Evolutionary conservation across 768 basidiomycete species (phyloP).

Genomic region (Cystofilobasidium macerans): DNA sequence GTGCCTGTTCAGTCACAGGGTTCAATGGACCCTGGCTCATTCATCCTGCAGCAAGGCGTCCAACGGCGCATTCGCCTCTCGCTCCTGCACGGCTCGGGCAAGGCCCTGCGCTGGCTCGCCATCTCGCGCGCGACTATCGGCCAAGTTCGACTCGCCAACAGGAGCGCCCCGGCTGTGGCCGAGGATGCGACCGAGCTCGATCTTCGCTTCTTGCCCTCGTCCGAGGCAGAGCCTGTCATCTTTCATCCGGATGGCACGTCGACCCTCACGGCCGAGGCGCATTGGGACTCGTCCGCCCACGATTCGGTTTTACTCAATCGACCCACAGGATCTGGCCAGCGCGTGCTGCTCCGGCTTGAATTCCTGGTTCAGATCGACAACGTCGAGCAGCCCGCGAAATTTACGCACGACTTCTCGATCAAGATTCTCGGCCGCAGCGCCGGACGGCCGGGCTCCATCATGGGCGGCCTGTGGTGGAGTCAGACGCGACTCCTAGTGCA

Average conservation of each 20-base stretch:
- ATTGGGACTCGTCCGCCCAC: constrained; percentile 92
- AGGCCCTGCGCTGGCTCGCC: constrained; percentile 75
- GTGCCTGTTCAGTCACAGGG: constrained; percentile 70
- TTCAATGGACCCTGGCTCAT: constrained; percentile 67
- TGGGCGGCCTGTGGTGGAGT: constrained; percentile 58
- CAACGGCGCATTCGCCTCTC: constrained; percentile 70
- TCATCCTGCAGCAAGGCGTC: constrained; percentile 82
- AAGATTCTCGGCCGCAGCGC: constrained; percentile 75
- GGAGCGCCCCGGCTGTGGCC: not conserved
- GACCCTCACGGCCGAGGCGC: constrained; percentile 52
- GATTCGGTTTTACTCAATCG: constrained; percentile 74
- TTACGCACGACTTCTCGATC: constrained; percentile 75
- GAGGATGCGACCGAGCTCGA: constrained; percentile 44
- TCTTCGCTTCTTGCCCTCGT: constrained; percentile 53
- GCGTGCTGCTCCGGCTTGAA: constrained; percentile 63
- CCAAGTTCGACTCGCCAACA: constrained; percentile 53
- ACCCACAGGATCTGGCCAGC: constrained; percentile 64
- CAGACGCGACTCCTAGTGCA: constrained; percentile 65
- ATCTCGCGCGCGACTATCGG: constrained; percentile 66
- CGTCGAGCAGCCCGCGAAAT: constrained; percentile 74
- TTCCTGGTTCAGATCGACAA: constrained; percentile 74
- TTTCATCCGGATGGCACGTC: constrained; percentile 33
- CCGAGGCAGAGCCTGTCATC: constrained; percentile 48
- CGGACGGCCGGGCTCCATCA: constrained; percentile 58
- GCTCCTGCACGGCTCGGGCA: constrained; percentile 77